A percentile compares a stretch with the other conserved stretches of the same genome.
phyloP scores from a whole-genome alignment of 106 monocot species.

The Dendrobium huoshanense region DNA sequence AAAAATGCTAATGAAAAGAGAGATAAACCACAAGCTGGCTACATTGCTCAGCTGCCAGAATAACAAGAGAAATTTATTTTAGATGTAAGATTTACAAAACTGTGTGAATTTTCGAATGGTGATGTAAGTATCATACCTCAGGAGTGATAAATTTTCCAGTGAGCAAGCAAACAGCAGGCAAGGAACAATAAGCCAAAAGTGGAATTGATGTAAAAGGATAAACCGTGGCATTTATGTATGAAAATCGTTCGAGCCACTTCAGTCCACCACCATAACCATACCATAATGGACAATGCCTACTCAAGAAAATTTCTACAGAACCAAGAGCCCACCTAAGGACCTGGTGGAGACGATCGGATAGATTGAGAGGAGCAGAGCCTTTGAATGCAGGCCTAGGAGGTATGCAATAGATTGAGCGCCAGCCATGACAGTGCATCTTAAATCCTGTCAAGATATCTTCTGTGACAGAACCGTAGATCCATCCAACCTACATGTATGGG shows the following conservation, averaged over 20 bases:
- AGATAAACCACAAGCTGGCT: constrained; percentile 48
- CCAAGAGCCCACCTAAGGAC: constrained; percentile 57
- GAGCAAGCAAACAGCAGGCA: constrained; percentile 53
- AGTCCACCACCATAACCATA: constrained; percentile 60
- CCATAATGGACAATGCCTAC: constrained; percentile 31
- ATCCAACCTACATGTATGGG: constrained; percentile 37
- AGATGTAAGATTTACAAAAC: not conserved
- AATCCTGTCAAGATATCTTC: constrained; percentile 52
- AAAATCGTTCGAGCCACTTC: constrained; percentile 51
- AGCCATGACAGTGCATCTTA: constrained; percentile 53
- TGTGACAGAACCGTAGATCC: constrained; percentile 37
- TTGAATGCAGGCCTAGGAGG: constrained; percentile 45
- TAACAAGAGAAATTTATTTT: not conserved
- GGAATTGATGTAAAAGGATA: constrained; percentile 30
- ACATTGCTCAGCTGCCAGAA: constrained; percentile 39
- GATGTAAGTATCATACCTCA: constrained; percentile 10
- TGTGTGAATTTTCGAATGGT: not conserved
- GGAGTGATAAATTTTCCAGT: constrained; percentile 30
- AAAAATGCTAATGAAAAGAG: constrained; percentile 49
- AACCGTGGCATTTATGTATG: constrained; percentile 60
- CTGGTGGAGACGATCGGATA: constrained; percentile 50
- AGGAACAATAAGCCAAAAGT: constrained; percentile 40
- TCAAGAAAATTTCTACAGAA: constrained; percentile 45
- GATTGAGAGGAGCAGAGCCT: constrained; percentile 51
- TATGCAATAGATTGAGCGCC: constrained; percentile 46